Evolutionary conservation across 2,329 filamentous ascomycete species (phyloP).

Genomic region (Trichophyton schoenleinii): DNA sequence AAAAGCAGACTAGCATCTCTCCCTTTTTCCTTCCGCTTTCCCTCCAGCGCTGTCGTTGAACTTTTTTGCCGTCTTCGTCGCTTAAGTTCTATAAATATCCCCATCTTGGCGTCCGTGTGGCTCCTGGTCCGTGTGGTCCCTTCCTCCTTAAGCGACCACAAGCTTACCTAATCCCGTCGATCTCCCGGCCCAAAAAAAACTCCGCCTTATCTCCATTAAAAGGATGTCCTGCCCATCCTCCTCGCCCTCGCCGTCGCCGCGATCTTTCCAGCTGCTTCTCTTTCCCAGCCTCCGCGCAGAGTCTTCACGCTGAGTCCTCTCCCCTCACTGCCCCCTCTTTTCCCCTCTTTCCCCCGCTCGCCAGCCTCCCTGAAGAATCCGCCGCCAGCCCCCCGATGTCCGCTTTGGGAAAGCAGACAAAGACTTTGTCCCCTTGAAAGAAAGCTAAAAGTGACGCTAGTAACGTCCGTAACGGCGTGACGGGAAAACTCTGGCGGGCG

Average conservation of each 20-base stretch:
- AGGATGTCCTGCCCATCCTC: background rate
- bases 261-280: background rate
- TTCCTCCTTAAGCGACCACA: background rate
- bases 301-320: background rate
- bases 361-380: background rate
- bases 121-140: background rate
- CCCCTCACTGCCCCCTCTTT: background rate
- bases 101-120: background rate
- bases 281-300: background rate
- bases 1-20: background rate
- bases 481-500: background rate
- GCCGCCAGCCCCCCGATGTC: background rate
- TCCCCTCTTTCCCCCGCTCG: background rate
- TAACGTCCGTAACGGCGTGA: background rate
- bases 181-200: background rate
- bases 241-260: background rate
- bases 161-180: background rate
- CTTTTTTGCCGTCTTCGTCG: background rate
- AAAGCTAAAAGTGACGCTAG: background rate
- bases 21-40: background rate
- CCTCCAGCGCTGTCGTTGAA: background rate
- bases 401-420: constrained; percentile 2
- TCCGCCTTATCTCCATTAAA: background rate
- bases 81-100: background rate
- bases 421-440: background rate